phyloP scores from a whole-genome alignment of 2,329 filamentous ascomycete genomes.

The Aureobasidium sp. region DNA sequence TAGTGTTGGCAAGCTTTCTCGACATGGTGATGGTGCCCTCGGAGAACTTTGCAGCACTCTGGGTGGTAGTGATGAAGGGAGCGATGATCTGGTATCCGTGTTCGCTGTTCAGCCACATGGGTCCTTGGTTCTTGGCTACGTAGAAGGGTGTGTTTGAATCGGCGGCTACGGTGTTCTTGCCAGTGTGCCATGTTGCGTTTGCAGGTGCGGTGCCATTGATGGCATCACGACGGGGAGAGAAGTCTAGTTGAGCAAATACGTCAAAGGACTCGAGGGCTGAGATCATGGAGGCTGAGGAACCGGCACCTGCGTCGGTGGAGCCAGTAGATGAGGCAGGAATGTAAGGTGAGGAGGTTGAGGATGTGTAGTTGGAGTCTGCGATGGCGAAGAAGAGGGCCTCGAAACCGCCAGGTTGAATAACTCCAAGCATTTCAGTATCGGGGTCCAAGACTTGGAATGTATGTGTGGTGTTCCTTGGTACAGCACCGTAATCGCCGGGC shows the following conservation, averaged over 20 bases:
- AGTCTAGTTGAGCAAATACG: constrained; percentile 36
- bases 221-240: constrained; percentile 31
- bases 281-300: constrained; percentile 26
- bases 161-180: constrained; percentile 26
- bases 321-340: constrained; percentile 25
- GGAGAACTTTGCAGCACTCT: constrained; percentile 34
- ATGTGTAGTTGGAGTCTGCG: constrained; percentile 27
- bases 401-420: constrained; percentile 41
- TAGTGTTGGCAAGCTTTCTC: constrained; percentile 17
- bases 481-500: constrained; percentile 37
- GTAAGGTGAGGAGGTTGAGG: constrained; percentile 30
- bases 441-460: constrained; percentile 42
- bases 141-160: constrained; percentile 31
- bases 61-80: constrained; percentile 32
- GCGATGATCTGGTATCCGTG: constrained; percentile 35
- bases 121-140: constrained; percentile 39
- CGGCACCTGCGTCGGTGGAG: constrained; percentile 18
- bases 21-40: constrained; percentile 36
- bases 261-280: constrained; percentile 33
- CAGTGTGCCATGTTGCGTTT: constrained; percentile 30
- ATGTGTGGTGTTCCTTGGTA: constrained; percentile 33
- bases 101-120: constrained; percentile 36
- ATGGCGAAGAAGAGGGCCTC: constrained; percentile 33
- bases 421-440: constrained; percentile 39
- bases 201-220: constrained; percentile 34